Evolutionary conservation across 371 early-diverging fungal genomes (phyloP).

Genomic region (Mucor irregularis): DNA sequence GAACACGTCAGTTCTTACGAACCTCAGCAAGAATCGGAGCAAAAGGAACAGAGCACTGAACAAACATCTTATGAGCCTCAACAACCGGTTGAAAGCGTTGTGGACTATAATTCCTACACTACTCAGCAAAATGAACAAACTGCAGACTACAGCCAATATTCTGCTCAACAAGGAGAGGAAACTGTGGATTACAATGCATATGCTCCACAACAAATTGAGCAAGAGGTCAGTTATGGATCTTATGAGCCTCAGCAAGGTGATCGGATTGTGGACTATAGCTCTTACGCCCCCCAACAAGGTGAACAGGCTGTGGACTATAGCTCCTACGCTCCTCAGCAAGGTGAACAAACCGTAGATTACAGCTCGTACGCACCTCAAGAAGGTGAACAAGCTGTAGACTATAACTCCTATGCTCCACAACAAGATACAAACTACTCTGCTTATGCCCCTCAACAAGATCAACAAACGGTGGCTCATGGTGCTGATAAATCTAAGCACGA

Average conservation of each 20-base stretch:
- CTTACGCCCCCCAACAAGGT: too few species aligned
- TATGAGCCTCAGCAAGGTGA: too few species aligned
- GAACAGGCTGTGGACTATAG: too few species aligned
- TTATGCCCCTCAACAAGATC: neutral
- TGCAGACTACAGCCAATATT: too few species aligned
- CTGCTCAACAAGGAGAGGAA: neutral
- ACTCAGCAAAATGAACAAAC: conserved; percentile 4
- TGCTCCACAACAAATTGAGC: neutral
- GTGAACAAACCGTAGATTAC: too few species aligned
- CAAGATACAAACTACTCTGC: neutral
- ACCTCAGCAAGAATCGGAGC: neutral
- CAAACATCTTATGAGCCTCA: neutral
- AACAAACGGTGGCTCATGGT: too few species aligned
- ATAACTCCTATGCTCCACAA: neutral
- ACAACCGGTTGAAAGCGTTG: neutral
- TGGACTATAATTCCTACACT: neutral
- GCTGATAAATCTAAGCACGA: neutral
- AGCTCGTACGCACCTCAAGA: neutral
- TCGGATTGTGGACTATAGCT: too few species aligned
- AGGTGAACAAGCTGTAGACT: neutral
- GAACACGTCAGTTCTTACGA: conserved; percentile 3
- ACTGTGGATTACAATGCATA: too few species aligned
- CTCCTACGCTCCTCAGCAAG: neutral
- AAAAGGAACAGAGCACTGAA: too few species aligned
- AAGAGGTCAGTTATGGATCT: too few species aligned